Conservation (phyloP, 2,329 filamentous ascomycete species). For the Microdochium trichocladiopsis region DNA sequence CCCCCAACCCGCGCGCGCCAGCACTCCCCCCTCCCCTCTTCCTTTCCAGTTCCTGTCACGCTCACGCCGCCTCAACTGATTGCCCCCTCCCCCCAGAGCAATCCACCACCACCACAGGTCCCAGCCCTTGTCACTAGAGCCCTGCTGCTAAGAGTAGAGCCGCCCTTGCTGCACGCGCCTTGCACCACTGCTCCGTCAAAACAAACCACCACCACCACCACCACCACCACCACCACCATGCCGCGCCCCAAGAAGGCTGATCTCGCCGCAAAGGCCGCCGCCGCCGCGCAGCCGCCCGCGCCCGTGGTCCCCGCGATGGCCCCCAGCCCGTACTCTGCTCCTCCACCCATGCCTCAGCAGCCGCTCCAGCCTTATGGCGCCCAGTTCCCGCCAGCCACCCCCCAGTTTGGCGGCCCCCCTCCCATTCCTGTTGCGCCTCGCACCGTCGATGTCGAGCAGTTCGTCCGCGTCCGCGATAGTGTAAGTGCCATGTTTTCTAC, state of each 20-base stretch:
- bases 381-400: conserved; percentile 8
- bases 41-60: background rate
- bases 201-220: background rate
- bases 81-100: background rate
- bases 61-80: background rate
- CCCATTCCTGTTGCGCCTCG: conserved; percentile 1
- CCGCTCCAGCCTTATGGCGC: conserved; percentile 7
- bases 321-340: conserved; percentile 7
- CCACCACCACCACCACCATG: background rate
- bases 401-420: conserved; percentile 5
- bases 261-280: conserved; percentile 25
- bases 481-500: conserved; percentile 46
- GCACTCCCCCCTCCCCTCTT: background rate
- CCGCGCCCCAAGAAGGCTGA: conserved; percentile 30
- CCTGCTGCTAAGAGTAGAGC: background rate
- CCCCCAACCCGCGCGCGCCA: background rate
- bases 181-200: background rate
- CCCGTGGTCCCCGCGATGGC: conserved; percentile 28
- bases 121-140: background rate
- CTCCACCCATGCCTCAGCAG: conserved; percentile 19
- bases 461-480: conserved; percentile 72
- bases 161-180: background rate
- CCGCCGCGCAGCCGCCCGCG: conserved; percentile 23
- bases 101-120: background rate
- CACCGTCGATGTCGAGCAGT: conserved; percentile 64